Percentiles rank a stretch among this genome's conserved stretches.
Evolutionary conservation across 352 stramenopile genomes (phyloP).

Genomic region (Bremia lactucae): DNA sequence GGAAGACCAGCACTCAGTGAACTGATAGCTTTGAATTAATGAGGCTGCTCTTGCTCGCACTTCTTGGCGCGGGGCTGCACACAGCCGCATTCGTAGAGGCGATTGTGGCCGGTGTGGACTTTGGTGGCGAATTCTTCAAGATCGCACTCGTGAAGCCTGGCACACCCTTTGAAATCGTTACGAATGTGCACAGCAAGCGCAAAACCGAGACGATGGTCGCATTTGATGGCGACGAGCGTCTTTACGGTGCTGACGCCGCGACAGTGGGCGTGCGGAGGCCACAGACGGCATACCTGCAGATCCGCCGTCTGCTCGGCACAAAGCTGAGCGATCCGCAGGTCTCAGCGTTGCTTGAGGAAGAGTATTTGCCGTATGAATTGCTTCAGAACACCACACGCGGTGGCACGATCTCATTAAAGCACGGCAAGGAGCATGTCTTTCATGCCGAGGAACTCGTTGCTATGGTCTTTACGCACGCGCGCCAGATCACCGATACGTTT

Average conservation of each 20-base stretch:
- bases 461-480: conserved; percentile 92
- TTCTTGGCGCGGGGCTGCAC: conserved; percentile 27
- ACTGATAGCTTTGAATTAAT: conserved; percentile 17
- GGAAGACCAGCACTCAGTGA: conserved; percentile 17
- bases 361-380: conserved; percentile 76
- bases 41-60: conserved; percentile 18
- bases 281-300: conserved; percentile 81
- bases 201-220: conserved; percentile 93
- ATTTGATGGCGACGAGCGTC: conserved; percentile 87
- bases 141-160: conserved; percentile 86
- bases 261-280: conserved; percentile 88
- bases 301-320: conserved; percentile 86
- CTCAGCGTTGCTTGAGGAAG: conserved; percentile 37
- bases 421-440: conserved; percentile 54
- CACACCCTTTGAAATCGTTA: conserved; percentile 95
- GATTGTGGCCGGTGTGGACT: conserved; percentile 87
- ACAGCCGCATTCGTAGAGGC: conserved; percentile 23
- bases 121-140: conserved; percentile 89
- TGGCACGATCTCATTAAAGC: conserved; percentile 47
- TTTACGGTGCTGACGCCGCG: conserved; percentile 92
- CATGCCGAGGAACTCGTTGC: conserved; percentile 92
- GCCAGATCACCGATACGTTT: conserved; percentile 69
- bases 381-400: conserved; percentile 75
- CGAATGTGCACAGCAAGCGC: conserved; percentile 95
- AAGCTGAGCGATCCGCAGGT: conserved; percentile 68